Base-by-base conservation (phyloP, 2,329 filamentous ascomycete species). In the Colletotrichum agaves region DNA sequence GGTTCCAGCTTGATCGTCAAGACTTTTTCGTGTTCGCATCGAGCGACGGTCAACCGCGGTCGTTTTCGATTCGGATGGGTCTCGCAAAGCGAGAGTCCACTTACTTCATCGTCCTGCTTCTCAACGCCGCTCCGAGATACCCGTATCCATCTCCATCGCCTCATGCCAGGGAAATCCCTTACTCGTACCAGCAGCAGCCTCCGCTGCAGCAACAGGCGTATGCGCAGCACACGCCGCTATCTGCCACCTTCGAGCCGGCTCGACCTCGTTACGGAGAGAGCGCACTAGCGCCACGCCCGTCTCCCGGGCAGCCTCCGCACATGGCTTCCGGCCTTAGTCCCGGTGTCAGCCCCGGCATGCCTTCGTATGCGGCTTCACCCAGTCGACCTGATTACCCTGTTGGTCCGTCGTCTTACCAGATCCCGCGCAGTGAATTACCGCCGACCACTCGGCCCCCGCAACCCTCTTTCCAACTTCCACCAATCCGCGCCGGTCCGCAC, bases 71-170 rank as follows among this genome's bases (percentile, higher is more conserved):
- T 33, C 85, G 84, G 2, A 73, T 90, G 41, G 87, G 87, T 1
- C 79, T 90, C 33, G 85, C 84, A 12, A 90, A 88, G 72, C 84
- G 85, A 69, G 85, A 87, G 4, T 88, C 87, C 43, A 87, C 89
- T 65, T 90, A 88, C 74, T 90, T 90, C 71, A 82, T 90, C 46
- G 85, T 89, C 7, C 72, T 90, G 61, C 71, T 83, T 44, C 73
- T 89, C 65, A 78, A 72, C 27, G 70, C 80, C 0, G 74, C 76
- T 1, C 67, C 78, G 2, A 79, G 80, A 41, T 75, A 78, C 49
- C 77, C 81, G 31, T 83, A 84, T 58, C 80, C 80, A 3, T 81
- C 82, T 3, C 81, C 83, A 4, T 82, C 84, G 12, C 80, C 81
- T 15, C 80, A 84, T 59, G 71, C 78, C 11, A 77, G 82, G 63